phyloP scores from a whole-genome alignment of 192 early-diverging fungal genomes.

The Geranomyces michiganensis region DNA sequence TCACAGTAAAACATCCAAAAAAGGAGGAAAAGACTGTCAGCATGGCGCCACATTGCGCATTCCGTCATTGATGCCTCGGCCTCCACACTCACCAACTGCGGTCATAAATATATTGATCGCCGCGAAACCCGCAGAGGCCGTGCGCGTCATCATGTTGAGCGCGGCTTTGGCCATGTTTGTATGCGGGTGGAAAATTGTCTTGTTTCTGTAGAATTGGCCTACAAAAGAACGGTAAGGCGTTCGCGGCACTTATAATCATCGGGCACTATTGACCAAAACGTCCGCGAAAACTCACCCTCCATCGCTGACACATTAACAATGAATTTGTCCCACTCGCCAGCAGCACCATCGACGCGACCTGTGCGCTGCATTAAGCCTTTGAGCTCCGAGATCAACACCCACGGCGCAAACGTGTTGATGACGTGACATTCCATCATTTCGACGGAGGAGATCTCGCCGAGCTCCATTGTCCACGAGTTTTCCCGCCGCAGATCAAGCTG shows the following conservation, averaged over 20 bases:
- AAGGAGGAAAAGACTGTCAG: conserved; percentile 1
- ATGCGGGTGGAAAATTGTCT: conserved; percentile 41
- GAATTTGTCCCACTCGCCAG: conserved; percentile 45
- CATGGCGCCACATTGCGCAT: too few species aligned
- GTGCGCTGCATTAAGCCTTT: conserved; percentile 50
- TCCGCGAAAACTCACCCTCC: conserved; percentile 39
- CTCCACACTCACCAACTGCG: conserved; percentile 43
- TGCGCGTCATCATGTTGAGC: conserved; percentile 65
- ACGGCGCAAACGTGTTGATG: conserved; percentile 64
- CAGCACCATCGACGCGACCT: conserved; percentile 20
- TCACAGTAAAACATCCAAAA: neutral
- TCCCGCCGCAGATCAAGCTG: conserved; percentile 53
- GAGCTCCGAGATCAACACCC: conserved; percentile 57
- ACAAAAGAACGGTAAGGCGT: too few species aligned
- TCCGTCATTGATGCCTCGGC: too few species aligned
- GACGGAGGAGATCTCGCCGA: conserved; percentile 54
- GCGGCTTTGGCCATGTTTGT: conserved; percentile 39
- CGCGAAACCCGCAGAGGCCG: conserved; percentile 50
- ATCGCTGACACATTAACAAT: conserved; percentile 62
- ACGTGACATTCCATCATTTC: conserved; percentile 66
- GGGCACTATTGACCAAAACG: too few species aligned
- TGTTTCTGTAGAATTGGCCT: conserved; percentile 61
- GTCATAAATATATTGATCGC: conserved; percentile 58
- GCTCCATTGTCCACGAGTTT: conserved; percentile 56
- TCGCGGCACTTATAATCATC: too few species aligned